These are phyloP conservation scores for Talaromyces sp. DNA, from an alignment of 2,329 filamentous ascomycete species.

Conservation along the genomic window DNA sequence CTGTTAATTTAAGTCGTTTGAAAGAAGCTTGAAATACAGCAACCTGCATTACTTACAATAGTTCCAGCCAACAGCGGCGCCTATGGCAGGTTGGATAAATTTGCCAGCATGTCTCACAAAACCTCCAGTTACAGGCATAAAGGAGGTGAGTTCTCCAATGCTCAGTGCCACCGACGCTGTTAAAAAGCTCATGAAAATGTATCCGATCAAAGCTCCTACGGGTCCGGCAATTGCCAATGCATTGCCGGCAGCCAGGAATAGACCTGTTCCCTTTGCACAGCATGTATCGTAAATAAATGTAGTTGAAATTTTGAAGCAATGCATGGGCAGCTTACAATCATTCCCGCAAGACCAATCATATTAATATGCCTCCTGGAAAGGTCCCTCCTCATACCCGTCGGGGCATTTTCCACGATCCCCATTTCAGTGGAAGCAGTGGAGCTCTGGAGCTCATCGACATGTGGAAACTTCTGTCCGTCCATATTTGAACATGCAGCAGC, in stretches of 20 bases:
- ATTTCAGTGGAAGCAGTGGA: not conserved
- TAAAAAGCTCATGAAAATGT: constrained; percentile 50
- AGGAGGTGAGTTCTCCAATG: constrained; percentile 57
- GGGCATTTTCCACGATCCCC: constrained; percentile 1
- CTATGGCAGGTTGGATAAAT: constrained; percentile 1
- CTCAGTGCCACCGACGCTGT: constrained; percentile 51
- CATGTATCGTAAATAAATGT: not conserved
- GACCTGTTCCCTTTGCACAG: constrained; percentile 43
- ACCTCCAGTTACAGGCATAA: constrained; percentile 51
- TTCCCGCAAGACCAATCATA: constrained; percentile 7
- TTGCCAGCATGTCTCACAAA: constrained; percentile 50
- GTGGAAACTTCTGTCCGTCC: not conserved
- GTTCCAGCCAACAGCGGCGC: not conserved
- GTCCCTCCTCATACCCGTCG: constrained; percentile 1
- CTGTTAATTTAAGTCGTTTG: not conserved
- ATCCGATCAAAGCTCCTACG: constrained; percentile 52
- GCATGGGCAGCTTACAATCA: not conserved
- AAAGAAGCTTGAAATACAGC: not conserved
- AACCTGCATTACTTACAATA: not conserved
- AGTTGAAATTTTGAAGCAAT: not conserved
- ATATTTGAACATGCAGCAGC: not conserved
- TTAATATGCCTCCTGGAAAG: constrained; percentile 6
- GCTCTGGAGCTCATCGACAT: not conserved
- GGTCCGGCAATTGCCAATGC: constrained; percentile 52
- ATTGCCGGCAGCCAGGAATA: constrained; percentile 55